Base-by-base conservation (phyloP, 2,329 filamentous ascomycete species). In the Colletotrichum echinochloae region DNA sequence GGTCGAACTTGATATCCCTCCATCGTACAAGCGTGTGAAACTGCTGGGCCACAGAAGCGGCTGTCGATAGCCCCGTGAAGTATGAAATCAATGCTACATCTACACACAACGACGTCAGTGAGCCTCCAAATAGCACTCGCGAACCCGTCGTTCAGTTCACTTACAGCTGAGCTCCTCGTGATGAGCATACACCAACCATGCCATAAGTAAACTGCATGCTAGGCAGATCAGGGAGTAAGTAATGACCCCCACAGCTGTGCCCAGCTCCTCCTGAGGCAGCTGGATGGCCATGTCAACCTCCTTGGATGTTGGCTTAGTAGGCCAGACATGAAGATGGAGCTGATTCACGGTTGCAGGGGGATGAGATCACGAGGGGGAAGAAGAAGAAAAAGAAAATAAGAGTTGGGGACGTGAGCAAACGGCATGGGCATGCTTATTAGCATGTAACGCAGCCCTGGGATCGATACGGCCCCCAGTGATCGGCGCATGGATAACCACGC, bases 1-100 rank as follows among this genome's bases (percentile, higher is more conserved):
- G 80, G 6, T 72, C 76, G 5, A 76, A 74, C 73, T 83, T 83
- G 74, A 84, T 76, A 44, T 81, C 78, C 18, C 76, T 74, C 82
- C 82, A 85, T 14, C 74, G 69, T 6, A 79, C 65, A 8, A 84
- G 79, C 12, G 81, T 83, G 61, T 84, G 80, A 9, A 82, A 73
- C 69, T 85, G 83, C 73, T 84, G 83, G n/a, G 77, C 74, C 54
- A 84, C 79, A 30, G 82, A 83, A 28, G 79, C 79, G 3, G 77
- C n/a, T 0, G 78, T 81, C 44, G 79, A 79, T 20, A 84, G 52
- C 8, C 78, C 75, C 9, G 80, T 79, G 57, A 80, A 78, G 63
- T 78, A 78, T n/a, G 78, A 77, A 23, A 84, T 74, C 35, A 83
- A 72, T 26, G 80, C 80, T 37, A 85, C 78, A 72, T 84, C 83